A percentile compares a stretch with the other conserved stretches of the same genome.
phyloP scores from a whole-genome alignment of 768 basidiomycete genomes.

The Lactarius deliciosus region DNA sequence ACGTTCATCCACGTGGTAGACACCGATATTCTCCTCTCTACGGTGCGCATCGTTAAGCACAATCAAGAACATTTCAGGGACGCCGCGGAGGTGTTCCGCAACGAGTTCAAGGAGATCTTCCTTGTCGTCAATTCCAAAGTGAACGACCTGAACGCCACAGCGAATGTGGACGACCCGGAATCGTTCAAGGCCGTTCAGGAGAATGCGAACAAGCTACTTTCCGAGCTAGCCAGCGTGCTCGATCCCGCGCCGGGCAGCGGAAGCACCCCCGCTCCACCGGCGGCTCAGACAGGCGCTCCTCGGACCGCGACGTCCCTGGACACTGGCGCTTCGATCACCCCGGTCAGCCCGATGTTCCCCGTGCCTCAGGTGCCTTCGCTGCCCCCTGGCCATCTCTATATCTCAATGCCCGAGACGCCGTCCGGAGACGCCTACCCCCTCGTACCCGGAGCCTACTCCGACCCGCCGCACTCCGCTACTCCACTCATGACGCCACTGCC shows the following conservation, averaged over 20 bases:
- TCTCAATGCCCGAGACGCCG: neutral
- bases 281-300: neutral
- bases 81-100: neutral
- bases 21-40: neutral
- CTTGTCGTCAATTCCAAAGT: too few species aligned
- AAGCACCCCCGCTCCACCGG: neutral
- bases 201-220: conserved; percentile 1
- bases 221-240: neutral
- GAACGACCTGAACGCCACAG: too few species aligned
- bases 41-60: neutral
- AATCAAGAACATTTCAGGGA: neutral
- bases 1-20: neutral
- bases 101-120: neutral
- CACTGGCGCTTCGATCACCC: neutral
- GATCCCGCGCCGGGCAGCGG: neutral
- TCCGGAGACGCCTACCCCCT: neutral
- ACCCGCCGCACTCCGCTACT: neutral
- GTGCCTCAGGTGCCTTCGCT: neutral
- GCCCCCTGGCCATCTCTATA: neutral
- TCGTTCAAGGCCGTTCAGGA: neutral
- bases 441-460: neutral
- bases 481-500: neutral
- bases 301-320: neutral
- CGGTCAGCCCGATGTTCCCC: neutral
- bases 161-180: too few species aligned